Evolutionary conservation across 371 early-diverging fungal species (phyloP), one percentile per base, ranked within the genome.

Genomic region (Blakeslea trispora): DNA sequence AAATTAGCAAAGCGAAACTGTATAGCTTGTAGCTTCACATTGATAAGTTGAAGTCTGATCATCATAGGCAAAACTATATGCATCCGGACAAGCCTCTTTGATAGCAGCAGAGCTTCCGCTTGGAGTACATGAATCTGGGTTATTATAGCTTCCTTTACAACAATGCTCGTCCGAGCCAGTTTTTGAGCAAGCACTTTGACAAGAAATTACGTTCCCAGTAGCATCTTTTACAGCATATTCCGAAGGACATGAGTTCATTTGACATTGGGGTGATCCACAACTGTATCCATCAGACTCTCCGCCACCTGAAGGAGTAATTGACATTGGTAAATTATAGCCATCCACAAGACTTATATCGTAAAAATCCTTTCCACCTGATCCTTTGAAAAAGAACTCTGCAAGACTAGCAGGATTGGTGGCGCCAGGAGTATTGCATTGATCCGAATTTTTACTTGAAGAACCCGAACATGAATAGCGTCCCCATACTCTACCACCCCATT

Each of bases 401-500:
- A 79, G 57, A 13, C 65, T 66, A n/a, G 79, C 79, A 44, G 79
- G 79, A 17, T 70, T 67, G 11, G 34, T 39, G 5, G 75, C 72
- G 42, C 78, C 78, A n/a, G 75, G 67, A n/a, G 52, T 60, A 10
- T 74, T 66, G 47, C 74, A 74, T 1, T 37, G 0, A 2, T 31
- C 32, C 17, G 49, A 17, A 37, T 64, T 59, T 15, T 64, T 62
- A n/a, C 62, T 35, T 14, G 62, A 43, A 14, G 60, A 53, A 0
- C 75, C 75, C 22, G 65, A 59, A 42, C 77, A 74, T 9, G 65
- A 59, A 53, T 69, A 64, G 0, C 70, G 64, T 9, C 62, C 78
- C 72, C 72, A 77, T 1, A 77, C 54, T 21, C 78, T 74, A n/a
- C 78, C 78, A 10, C 78, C 78, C 78, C 78, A 77, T 0, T 53